A percentile compares a stretch with the other conserved stretches of the same genome.
Conservation (phyloP, 2,329 filamentous ascomycete genomes). For the Diaporthe sp. region DNA sequence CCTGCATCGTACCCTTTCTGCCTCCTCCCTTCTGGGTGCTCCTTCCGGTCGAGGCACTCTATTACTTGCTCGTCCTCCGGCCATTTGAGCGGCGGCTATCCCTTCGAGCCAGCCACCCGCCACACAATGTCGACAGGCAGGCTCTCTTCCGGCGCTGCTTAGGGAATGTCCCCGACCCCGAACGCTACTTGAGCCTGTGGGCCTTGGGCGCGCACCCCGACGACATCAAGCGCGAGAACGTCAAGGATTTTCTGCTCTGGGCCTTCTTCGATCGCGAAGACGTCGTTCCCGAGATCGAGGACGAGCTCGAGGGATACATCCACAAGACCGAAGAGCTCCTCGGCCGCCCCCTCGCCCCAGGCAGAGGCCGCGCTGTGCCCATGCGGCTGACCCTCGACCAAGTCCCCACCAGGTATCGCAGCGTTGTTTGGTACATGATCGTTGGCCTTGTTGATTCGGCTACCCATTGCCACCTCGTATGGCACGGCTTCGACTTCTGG, state of each 20-base stretch:
- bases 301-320: conserved; percentile 59
- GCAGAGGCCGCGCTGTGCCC: conserved; percentile 64
- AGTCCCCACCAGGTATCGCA: conserved; percentile 69
- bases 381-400: conserved; percentile 75
- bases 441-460: conserved; percentile 65
- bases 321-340: conserved; percentile 64
- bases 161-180: conserved; percentile 63
- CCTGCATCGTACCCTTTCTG: conserved; percentile 20
- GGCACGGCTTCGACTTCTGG: conserved; percentile 63
- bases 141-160: conserved; percentile 67
- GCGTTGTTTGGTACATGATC: conserved; percentile 72
- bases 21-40: conserved; percentile 42
- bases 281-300: conserved; percentile 43
- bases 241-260: conserved; percentile 75
- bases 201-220: conserved; percentile 68
- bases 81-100: conserved; percentile 54
- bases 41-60: conserved; percentile 53
- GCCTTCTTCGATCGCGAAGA: conserved; percentile 66
- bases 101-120: conserved; percentile 52
- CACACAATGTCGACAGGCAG: conserved; percentile 56
- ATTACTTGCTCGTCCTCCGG: conserved; percentile 53
- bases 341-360: conserved; percentile 60
- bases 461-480: conserved; percentile 56
- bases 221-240: conserved; percentile 74
- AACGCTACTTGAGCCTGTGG: conserved; percentile 71